A percentile compares a stretch with the other conserved stretches of the same genome.
Evolutionary conservation across 2,329 filamentous ascomycete genomes (phyloP).

Genomic region (Aureobasidium melanogenum): DNA sequence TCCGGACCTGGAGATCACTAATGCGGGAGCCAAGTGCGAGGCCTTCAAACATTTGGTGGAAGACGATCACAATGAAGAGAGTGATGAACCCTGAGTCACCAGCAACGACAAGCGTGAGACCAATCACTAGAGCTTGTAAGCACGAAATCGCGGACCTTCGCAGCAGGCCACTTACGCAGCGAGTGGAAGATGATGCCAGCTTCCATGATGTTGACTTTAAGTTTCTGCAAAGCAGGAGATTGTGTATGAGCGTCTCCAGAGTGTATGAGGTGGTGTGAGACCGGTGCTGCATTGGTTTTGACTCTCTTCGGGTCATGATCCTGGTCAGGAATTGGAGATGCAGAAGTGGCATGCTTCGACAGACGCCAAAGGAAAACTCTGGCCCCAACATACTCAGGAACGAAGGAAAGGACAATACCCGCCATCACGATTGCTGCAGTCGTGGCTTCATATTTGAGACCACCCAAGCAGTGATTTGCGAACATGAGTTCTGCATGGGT

Average conservation of each 20-base stretch:
- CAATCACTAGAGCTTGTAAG: conserved; percentile 43
- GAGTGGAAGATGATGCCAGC: conserved; percentile 69
- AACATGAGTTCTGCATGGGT: conserved; percentile 70
- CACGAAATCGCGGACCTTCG: neutral
- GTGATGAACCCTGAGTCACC: conserved; percentile 44
- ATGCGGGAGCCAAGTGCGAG: conserved; percentile 65
- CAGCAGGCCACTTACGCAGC: conserved; percentile 41
- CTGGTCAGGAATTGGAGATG: neutral
- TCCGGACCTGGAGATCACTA: conserved; percentile 43
- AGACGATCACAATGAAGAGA: conserved; percentile 56
- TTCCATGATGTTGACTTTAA: conserved; percentile 62
- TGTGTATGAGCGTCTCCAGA: neutral
- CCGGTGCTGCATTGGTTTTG: neutral
- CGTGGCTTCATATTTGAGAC: conserved; percentile 58
- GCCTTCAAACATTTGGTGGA: conserved; percentile 73
- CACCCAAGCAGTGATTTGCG: conserved; percentile 57
- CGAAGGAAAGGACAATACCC: conserved; percentile 62
- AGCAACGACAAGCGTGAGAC: conserved; percentile 50
- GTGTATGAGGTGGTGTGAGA: neutral
- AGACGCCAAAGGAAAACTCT: conserved; percentile 39
- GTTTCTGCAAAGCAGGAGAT: conserved; percentile 16
- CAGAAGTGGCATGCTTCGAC: neutral
- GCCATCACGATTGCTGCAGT: conserved; percentile 65
- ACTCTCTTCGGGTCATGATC: neutral
- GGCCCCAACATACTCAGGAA: conserved; percentile 59